Evolutionary conservation across 371 early-diverging fungal genomes (phyloP).

Genomic region (Catenaria anguillulae): DNA sequence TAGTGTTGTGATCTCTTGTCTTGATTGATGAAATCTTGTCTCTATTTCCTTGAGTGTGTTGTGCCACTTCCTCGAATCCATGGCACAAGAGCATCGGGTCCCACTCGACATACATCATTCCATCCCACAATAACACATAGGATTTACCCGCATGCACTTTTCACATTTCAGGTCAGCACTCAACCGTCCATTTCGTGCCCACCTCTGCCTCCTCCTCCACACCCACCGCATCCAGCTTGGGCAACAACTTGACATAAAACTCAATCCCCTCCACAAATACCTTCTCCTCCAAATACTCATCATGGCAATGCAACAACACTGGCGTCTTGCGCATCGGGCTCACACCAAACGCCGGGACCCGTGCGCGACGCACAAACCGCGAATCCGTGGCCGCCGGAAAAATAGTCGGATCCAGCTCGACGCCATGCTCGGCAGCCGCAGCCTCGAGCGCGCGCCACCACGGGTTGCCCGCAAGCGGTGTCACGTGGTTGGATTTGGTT

Average conservation of each 20-base stretch:
- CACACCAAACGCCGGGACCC: constrained; percentile 56
- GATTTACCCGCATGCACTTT: too few species aligned
- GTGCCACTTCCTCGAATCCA: too few species aligned
- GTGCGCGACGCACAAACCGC: constrained; percentile 46
- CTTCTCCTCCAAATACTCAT: constrained; percentile 57
- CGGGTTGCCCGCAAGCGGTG: constrained; percentile 26
- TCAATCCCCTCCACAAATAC: constrained; percentile 46
- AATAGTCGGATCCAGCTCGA: constrained; percentile 43
- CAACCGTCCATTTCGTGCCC: neutral
- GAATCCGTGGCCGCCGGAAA: constrained; percentile 68
- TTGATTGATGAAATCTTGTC: too few species aligned
- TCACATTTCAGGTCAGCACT: neutral
- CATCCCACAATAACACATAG: too few species aligned
- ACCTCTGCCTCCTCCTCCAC: neutral
- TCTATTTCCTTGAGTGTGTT: too few species aligned
- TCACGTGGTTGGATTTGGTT: constrained; percentile 27
- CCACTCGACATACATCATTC: too few species aligned
- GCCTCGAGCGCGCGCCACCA: constrained; percentile 44
- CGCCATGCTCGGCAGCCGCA: constrained; percentile 23
- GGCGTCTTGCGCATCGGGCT: constrained; percentile 54
- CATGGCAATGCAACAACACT: constrained; percentile 59
- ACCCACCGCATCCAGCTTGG: constrained; percentile 20
- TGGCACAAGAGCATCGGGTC: too few species aligned
- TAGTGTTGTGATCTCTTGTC: too few species aligned
- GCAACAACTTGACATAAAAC: constrained; percentile 42